Evolutionary conservation across 352 stramenopile species (phyloP).

Genomic region (Globisporangium heterothallicum): DNA sequence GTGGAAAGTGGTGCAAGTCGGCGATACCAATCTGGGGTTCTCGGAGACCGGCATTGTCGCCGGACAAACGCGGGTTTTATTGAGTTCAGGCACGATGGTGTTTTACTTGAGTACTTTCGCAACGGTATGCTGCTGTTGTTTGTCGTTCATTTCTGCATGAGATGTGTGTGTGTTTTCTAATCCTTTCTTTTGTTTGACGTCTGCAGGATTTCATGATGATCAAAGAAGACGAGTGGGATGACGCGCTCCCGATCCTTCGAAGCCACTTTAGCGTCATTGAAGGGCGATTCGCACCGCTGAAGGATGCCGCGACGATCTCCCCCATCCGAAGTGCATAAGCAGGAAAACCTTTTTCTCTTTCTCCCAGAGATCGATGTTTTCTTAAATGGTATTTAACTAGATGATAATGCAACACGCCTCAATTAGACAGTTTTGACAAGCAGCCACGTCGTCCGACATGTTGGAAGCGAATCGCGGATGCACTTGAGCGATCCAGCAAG

Average conservation of each 20-base stretch:
- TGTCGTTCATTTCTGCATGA: neutral
- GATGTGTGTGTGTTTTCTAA: neutral
- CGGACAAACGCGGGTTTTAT: slow-evolving; percentile 51
- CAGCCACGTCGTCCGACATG: too few relatives aligned
- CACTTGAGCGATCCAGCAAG: too few relatives aligned
- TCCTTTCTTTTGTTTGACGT: neutral
- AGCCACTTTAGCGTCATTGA: slow-evolving; percentile 39
- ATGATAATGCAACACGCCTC: too few relatives aligned
- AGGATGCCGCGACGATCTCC: neutral
- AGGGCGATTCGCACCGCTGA: slow-evolving; percentile 34
- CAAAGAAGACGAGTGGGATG: slow-evolving; percentile 65
- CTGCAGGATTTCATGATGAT: slow-evolving; percentile 60
- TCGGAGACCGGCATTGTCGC: slow-evolving; percentile 57
- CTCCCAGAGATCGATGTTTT: neutral
- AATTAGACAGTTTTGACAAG: too few relatives aligned
- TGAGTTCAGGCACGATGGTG: slow-evolving; percentile 51
- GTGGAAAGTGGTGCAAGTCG: slow-evolving; percentile 65
- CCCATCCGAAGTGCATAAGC: neutral
- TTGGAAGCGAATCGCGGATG: too few relatives aligned
- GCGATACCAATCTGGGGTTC: slow-evolving; percentile 55
- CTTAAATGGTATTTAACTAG: too few relatives aligned
- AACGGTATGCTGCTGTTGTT: slow-evolving; percentile 23
- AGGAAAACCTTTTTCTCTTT: neutral
- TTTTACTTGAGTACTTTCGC: slow-evolving; percentile 71
- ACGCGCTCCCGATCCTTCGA: slow-evolving; percentile 38